Evolutionary conservation across 1,139 yeast genomes (phyloP).

Genomic region (Saccharomycopsis hybrid): DNA sequence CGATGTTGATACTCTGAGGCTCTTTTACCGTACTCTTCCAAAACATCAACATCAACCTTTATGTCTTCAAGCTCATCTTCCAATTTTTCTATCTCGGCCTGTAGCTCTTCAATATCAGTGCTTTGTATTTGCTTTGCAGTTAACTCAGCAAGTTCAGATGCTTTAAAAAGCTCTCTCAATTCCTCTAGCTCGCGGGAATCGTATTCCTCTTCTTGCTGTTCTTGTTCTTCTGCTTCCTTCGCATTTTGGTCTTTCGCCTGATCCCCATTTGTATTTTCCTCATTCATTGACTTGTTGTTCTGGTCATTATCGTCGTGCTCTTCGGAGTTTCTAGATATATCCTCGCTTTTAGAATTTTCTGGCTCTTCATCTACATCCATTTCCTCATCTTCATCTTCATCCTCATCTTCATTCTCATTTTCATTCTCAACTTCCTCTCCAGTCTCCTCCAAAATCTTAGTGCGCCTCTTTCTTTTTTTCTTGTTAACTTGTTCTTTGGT

Average conservation of each 20-base stretch:
- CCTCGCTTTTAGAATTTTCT: slow-evolving; percentile 6
- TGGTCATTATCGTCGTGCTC: slow-evolving; percentile 13
- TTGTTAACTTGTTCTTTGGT: slow-evolving; percentile 1
- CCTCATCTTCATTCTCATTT: slow-evolving; percentile 15
- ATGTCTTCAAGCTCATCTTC: slow-evolving; percentile 54
- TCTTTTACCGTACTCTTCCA: slow-evolving; percentile 71
- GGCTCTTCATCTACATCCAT: slow-evolving; percentile 20
- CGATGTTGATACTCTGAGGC: slow-evolving; percentile 58
- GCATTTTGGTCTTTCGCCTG: slow-evolving; percentile 16
- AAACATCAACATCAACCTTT: slow-evolving; percentile 64
- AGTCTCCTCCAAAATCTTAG: slow-evolving; percentile 6
- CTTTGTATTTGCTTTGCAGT: slow-evolving; percentile 47
- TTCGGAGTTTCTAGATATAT: slow-evolving; percentile 19
- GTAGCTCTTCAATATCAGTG: slow-evolving; percentile 45
- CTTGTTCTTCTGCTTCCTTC: slow-evolving; percentile 23
- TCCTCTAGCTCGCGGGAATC: slow-evolving; percentile 12
- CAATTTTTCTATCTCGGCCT: slow-evolving; percentile 46
- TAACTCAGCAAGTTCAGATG: slow-evolving; percentile 33
- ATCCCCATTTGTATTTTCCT: slow-evolving; percentile 3
- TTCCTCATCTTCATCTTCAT: slow-evolving; percentile 10
- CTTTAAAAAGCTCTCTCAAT: slow-evolving; percentile 20
- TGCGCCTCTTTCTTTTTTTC: slow-evolving; percentile 16
- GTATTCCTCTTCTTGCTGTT: slow-evolving; percentile 16
- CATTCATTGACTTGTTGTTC: not conserved
- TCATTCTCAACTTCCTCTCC: slow-evolving; percentile 13